Percentiles rank a stretch among this genome's conserved stretches.
Evolutionary conservation across 441 rosid genomes (phyloP).

Genomic region (Manihot esculenta): DNA sequence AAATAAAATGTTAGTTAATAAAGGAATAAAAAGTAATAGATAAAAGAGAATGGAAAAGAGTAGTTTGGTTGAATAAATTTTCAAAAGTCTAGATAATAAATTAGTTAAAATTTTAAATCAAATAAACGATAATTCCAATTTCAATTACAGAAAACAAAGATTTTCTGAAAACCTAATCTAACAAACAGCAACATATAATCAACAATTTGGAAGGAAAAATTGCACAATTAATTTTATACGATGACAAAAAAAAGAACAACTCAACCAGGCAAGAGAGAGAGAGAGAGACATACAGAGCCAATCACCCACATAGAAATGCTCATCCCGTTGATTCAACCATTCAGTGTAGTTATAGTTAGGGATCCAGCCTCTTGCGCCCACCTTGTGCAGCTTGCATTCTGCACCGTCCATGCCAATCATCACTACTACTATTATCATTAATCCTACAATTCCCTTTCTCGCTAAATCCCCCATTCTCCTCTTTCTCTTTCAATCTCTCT

Average conservation of each 20-base stretch:
- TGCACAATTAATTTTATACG: background rate
- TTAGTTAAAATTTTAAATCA: too few relatives aligned
- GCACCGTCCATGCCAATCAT: slow-evolving; percentile 16
- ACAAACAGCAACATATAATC: too few relatives aligned
- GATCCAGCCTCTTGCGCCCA: slow-evolving; percentile 43
- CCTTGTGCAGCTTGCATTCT: slow-evolving; percentile 24
- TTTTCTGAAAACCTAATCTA: background rate
- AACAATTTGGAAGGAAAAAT: too few relatives aligned
- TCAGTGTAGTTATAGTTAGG: slow-evolving; percentile 40
- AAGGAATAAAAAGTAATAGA: too few relatives aligned
- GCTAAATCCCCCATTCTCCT: slow-evolving; percentile 7
- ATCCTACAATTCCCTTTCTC: background rate
- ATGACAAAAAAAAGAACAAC: too few relatives aligned
- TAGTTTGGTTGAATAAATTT: too few relatives aligned
- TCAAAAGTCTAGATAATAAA: too few relatives aligned
- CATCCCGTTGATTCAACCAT: slow-evolving; percentile 33
- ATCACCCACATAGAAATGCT: slow-evolving; percentile 36
- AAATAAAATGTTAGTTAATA: background rate
- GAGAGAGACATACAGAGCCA: slow-evolving; percentile 44
- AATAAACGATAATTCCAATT: too few relatives aligned
- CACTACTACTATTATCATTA: slow-evolving; percentile 10
- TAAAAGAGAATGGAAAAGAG: too few relatives aligned
- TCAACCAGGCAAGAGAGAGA: background rate
- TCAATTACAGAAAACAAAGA: too few relatives aligned
- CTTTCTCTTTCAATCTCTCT: background rate